phyloP scores from a whole-genome alignment of 2,329 filamentous ascomycete species.

The Epichloe elymi region DNA sequence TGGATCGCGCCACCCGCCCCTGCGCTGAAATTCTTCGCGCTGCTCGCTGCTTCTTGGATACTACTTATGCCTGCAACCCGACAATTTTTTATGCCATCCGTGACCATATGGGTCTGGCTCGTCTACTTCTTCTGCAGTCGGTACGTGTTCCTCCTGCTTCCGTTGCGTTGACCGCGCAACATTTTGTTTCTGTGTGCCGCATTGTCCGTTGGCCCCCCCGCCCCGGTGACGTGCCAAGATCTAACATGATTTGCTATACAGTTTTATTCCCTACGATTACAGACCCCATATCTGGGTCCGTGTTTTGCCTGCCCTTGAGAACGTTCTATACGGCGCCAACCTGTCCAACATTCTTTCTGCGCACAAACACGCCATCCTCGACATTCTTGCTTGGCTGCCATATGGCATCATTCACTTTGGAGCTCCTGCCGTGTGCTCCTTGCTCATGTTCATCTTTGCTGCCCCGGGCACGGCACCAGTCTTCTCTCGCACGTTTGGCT shows the following conservation, averaged over 20 bases:
- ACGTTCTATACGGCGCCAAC: conserved; percentile 92
- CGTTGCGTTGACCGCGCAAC: no score
- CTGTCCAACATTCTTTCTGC: conserved; percentile 90
- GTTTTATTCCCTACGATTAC: conserved; percentile 80
- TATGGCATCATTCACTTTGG: conserved; percentile 89
- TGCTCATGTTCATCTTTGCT: conserved; percentile 74
- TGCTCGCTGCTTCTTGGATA: conserved; percentile 53
- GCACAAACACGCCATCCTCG: conserved; percentile 70
- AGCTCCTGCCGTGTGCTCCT: conserved; percentile 65
- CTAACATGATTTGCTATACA: conserved; percentile 21
- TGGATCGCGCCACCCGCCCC: conserved; percentile 73
- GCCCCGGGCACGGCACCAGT: conserved; percentile 75
- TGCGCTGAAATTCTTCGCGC: conserved; percentile 59
- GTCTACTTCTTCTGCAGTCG: conserved; percentile 87
- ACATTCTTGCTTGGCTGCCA: conserved; percentile 83
- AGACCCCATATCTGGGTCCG: conserved; percentile 92
- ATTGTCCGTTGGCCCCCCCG: background rate
- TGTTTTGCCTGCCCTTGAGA: conserved; percentile 85
- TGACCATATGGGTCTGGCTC: conserved; percentile 75
- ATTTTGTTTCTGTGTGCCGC: background rate
- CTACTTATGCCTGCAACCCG: conserved; percentile 72
- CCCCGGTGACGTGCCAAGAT: background rate
- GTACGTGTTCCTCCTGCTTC: conserved; percentile 40
- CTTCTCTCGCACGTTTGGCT: conserved; percentile 79
- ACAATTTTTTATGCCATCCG: conserved; percentile 81